Conservation (phyloP, 768 basidiomycete species). For the Symmetrospora coprosmae region DNA sequence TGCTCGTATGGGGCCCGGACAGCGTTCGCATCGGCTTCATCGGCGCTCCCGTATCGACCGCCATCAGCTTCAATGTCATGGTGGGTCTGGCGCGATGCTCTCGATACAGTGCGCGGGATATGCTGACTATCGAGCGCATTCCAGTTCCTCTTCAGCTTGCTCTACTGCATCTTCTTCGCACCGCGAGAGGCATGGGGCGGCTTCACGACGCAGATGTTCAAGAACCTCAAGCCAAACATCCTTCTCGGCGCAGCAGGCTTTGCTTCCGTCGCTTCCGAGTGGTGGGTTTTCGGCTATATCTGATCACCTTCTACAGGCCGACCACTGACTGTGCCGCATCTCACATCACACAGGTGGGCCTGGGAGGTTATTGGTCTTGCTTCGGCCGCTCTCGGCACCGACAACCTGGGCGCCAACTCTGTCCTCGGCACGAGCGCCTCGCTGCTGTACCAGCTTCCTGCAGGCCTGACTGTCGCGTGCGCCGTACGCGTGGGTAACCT, state of each 20-base stretch:
- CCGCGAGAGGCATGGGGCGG: constrained; percentile 72
- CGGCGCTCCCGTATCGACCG: constrained; percentile 81
- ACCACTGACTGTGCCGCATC: constrained; percentile 48
- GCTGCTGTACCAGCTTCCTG: constrained; percentile 60
- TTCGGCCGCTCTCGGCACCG: constrained; percentile 42
- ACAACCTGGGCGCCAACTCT: constrained; percentile 71
- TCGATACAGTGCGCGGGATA: constrained; percentile 50
- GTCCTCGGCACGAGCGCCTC: constrained; percentile 44
- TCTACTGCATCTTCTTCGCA: constrained; percentile 36
- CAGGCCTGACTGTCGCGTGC: constrained; percentile 63
- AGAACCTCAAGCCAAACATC: constrained; percentile 52
- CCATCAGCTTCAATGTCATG: constrained; percentile 77
- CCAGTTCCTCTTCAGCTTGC: constrained; percentile 36
- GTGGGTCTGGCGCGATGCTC: constrained; percentile 40
- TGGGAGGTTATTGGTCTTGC: background rate
- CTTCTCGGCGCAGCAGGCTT: constrained; percentile 63
- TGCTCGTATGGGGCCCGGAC: constrained; percentile 45
- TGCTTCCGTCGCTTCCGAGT: constrained; percentile 8
- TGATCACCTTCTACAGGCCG: background rate
- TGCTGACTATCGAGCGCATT: constrained; percentile 38
- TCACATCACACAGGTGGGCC: constrained; percentile 25
- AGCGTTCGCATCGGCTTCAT: constrained; percentile 69
- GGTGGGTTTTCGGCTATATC: constrained; percentile 10
- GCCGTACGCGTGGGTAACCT: constrained; percentile 51
- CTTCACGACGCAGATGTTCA: constrained; percentile 51